Evolutionary conservation across 208 protist species (phyloP).

Genomic region (Trypanosomatidae sp.): DNA sequence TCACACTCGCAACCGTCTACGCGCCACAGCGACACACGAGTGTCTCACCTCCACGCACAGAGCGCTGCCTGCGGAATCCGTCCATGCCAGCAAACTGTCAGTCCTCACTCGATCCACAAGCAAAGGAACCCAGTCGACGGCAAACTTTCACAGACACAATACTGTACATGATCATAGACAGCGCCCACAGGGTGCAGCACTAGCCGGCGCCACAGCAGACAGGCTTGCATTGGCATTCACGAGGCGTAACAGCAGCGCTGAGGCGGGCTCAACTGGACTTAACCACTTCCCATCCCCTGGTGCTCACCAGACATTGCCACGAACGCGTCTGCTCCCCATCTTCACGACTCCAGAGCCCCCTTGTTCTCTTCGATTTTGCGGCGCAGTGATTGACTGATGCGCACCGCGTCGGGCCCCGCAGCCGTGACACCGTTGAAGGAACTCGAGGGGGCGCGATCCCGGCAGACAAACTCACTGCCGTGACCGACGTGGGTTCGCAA

Average conservation of each 20-base stretch:
- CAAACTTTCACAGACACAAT: background rate
- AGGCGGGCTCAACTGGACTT: background rate
- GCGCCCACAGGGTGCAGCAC: background rate
- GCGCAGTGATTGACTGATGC: constrained; percentile 31
- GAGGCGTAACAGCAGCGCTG: background rate
- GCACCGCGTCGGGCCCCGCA: background rate
- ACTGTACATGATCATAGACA: background rate
- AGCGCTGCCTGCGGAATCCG: background rate
- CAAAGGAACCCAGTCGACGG: background rate
- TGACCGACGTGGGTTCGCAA: constrained; percentile 6
- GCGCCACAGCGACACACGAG: background rate
- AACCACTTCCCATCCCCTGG: background rate
- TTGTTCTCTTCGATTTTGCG: constrained; percentile 44
- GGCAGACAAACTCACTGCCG: background rate
- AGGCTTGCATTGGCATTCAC: background rate
- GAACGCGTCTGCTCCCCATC: background rate
- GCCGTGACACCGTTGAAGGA: background rate
- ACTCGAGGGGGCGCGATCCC: background rate
- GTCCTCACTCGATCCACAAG: background rate
- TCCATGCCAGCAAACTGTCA: background rate
- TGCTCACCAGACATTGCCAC: background rate
- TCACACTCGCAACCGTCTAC: background rate
- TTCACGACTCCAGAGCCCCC: background rate
- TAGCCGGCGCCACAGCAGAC: background rate
- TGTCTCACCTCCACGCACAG: background rate